Evolutionary conservation across 306 rosid species (phyloP), one percentile per base, ranked within the genome.

Genomic region (Ochetophila trinervis): DNA sequence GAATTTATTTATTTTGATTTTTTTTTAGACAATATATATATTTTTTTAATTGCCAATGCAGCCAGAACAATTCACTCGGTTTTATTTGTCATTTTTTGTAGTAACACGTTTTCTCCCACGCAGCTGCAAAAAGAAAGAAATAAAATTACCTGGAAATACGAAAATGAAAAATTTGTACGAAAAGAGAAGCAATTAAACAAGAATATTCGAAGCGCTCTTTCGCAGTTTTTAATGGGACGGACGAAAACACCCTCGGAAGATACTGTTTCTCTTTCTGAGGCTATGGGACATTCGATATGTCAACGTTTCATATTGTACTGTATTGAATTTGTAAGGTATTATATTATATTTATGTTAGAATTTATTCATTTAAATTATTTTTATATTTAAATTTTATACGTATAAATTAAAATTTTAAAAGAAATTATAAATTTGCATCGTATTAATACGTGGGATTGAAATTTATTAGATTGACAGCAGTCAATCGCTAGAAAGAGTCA

Each of bases 231-330:
- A 17, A 4, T n/a, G 0, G 0, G 35, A 18, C 48, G 47, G 86
- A 69, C 86, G 6, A 53, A 72, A 75, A 42, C 18, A 12, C 60
- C 86, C 84, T 68, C 22, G 27, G 49, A 57, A 59, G 52, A 18
- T 44, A 32, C 9, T 30, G 67, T n/a, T 21, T 27, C 5, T 35
- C 15, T 14, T 32, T 34, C 55, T 57, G 68, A 76, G 56, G 63
- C 59, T 40, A 5, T 10, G 57, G 61, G 89, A 82, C 75, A 48
- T 67, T 71, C 63, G 61, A 75, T 61, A n/a, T n/a, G n/a, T n/a
- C n/a, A n/a, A n/a, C n/a, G n/a, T n/a, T n/a, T n/a, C n/a, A n/a
- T n/a, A n/a, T n/a, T n/a, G n/a, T n/a, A n/a, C n/a, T n/a, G n/a
- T n/a, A n/a, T n/a, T n/a, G n/a, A n/a, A n/a, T n/a, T n/a, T n/a